A percentile compares a stretch with the other conserved stretches of the same genome.
Conservation (phyloP, 2,329 filamentous ascomycete species). For the Dissoconium aciculare region DNA sequence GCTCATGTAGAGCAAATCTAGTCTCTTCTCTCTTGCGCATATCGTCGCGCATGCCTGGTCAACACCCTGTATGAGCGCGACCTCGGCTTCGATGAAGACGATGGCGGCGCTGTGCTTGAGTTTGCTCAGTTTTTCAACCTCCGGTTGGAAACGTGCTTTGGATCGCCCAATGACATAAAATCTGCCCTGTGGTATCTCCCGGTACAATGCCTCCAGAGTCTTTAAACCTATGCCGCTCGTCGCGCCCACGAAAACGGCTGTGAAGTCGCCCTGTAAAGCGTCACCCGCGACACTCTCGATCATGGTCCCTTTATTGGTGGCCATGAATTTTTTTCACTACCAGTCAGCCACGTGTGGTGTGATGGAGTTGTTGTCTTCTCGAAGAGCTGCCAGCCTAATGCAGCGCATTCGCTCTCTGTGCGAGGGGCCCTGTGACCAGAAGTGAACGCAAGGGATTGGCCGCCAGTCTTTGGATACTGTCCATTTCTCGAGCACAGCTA, state of each 20-base stretch:
- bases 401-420: too few species aligned
- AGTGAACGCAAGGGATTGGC: too few species aligned
- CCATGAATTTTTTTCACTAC: too few species aligned
- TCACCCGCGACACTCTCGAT: too few species aligned
- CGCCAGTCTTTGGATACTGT: too few species aligned
- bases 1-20: conserved; percentile 28
- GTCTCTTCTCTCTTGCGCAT: conserved; percentile 19
- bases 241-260: conserved; percentile 5
- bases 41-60: conserved; percentile 16
- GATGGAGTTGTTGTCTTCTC: too few species aligned
- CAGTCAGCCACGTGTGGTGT: too few species aligned
- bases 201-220: conserved; percentile 2
- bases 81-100: conserved; percentile 19
- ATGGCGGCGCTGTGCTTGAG: conserved; percentile 13
- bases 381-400: too few species aligned
- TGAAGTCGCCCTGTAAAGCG: too few species aligned
- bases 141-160: background rate
- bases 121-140: conserved; percentile 1
- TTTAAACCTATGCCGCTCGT: conserved; percentile 4
- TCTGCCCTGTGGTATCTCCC: conserved; percentile 1
- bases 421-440: too few species aligned
- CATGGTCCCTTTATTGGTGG: too few species aligned
- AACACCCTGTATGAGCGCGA: conserved; percentile 22
- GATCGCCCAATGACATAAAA: conserved; percentile 3
- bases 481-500: too few species aligned